These are phyloP conservation scores for Elaeagnus macrophylla DNA, from an alignment of 306 rosid species.

Conservation along the genomic window DNA sequence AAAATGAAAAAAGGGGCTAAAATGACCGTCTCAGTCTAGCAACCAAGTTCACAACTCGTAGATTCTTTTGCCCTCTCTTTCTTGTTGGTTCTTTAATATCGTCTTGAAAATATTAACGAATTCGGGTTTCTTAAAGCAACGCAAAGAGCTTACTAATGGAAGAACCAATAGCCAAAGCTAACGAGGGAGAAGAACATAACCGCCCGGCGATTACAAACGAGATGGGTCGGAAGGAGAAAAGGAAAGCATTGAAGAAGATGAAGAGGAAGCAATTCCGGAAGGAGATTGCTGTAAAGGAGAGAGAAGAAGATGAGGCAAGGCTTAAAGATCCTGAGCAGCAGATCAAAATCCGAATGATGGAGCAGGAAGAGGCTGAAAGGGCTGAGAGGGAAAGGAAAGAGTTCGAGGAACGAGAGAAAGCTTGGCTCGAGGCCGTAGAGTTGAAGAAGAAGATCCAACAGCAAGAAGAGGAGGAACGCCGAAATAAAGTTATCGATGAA, in stretches of 20 bases:
- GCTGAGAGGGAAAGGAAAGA: constrained; percentile 39
- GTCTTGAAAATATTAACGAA: no score
- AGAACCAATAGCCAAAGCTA: no score
- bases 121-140: no score
- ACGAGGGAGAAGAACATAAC: no score
- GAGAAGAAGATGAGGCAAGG: constrained; percentile 45
- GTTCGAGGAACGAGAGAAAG: constrained; percentile 64
- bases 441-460: constrained; percentile 23
- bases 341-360: constrained; percentile 25
- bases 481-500: constrained; percentile 36
- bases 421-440: constrained; percentile 54
- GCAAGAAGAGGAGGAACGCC: constrained; percentile 33
- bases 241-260: constrained; percentile 66
- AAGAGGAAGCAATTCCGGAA: constrained; percentile 63
- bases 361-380: constrained; percentile 59
- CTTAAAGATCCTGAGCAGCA: constrained; percentile 62
- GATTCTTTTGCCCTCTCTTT: no score
- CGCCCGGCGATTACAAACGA: not conserved
- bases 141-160: no score
- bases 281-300: constrained; percentile 48
- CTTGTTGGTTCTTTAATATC: no score
- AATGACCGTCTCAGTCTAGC: no score
- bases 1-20: no score
- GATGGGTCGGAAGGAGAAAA: constrained; percentile 66
- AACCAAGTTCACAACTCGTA: no score